phyloP scores from a whole-genome alignment of 2,329 filamentous ascomycete species.

The Aspergillus quadricinctus region DNA sequence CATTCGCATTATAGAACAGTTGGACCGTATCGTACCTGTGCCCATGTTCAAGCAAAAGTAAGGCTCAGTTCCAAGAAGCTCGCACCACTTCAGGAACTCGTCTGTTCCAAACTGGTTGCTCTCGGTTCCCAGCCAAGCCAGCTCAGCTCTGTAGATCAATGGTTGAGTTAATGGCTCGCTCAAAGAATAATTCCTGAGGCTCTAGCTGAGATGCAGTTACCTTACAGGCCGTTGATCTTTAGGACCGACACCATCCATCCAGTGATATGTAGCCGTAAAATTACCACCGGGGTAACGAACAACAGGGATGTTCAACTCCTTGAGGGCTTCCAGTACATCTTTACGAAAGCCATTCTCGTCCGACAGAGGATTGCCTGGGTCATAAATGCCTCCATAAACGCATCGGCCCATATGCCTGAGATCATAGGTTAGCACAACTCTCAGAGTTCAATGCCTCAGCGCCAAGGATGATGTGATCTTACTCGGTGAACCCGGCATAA shows the following conservation, averaged over 20 bases:
- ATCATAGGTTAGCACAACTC: conserved; percentile 11
- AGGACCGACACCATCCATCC: conserved; percentile 76
- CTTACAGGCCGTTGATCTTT: conserved; percentile 60
- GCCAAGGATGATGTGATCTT: conserved; percentile 27
- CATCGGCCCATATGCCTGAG: conserved; percentile 79
- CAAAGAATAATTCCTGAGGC: neutral
- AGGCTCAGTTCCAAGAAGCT: conserved; percentile 67
- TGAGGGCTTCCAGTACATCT: conserved; percentile 70
- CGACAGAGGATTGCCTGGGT: conserved; percentile 68
- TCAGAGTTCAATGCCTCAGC: neutral
- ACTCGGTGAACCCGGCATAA: conserved; percentile 83
- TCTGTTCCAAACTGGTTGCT: conserved; percentile 78
- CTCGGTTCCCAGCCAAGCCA: conserved; percentile 75
- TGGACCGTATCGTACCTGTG: conserved; percentile 53
- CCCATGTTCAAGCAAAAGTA: conserved; percentile 79
- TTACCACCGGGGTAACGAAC: conserved; percentile 80
- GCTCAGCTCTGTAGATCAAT: conserved; percentile 54
- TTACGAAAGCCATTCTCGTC: conserved; percentile 72
- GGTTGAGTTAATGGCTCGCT: neutral
- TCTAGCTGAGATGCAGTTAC: conserved; percentile 23
- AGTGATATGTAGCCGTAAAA: conserved; percentile 81
- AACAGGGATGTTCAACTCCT: conserved; percentile 70
- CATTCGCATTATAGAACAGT: conserved; percentile 10
- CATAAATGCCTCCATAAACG: conserved; percentile 83
- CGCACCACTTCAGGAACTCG: conserved; percentile 80